Percentiles rank a stretch among this genome's conserved stretches.
These are phyloP conservation scores for Microdochium paspali DNA, from an alignment of 2,329 filamentous ascomycete species.

Conservation along the genomic window DNA sequence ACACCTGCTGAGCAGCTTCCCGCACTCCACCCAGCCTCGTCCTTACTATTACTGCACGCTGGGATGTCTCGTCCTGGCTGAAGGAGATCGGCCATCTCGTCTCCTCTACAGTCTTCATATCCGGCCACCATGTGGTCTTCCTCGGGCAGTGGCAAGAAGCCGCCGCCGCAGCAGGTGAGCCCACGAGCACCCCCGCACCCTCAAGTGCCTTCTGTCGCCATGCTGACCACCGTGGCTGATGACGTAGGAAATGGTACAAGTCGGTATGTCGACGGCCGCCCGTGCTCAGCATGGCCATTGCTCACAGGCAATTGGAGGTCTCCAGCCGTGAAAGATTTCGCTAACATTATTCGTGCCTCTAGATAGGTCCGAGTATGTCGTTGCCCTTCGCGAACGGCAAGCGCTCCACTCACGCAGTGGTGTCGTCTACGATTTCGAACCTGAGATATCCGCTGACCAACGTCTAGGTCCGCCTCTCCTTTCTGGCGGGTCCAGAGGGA, in stretches of 20 bases:
- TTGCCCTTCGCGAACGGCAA: no score
- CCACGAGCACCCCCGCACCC: conserved; percentile 7
- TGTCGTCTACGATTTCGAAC: background rate
- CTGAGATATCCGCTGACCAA: conserved; percentile 16
- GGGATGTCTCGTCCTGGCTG: background rate
- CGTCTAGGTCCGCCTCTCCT: conserved; percentile 67
- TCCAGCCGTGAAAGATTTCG: background rate
- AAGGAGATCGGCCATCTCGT: conserved; percentile 13
- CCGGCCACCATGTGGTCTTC: conserved; percentile 52
- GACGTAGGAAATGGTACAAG: conserved; percentile 95
- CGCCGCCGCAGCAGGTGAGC: conserved; percentile 56
- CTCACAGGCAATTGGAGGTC: no score
- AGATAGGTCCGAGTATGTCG: conserved; percentile 57
- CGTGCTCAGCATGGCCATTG: no score
- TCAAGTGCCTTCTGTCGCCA: background rate
- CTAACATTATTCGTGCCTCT: conserved; percentile 8
- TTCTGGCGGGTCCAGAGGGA: conserved; percentile 65
- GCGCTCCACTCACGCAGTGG: no score
- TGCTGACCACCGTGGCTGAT: conserved; percentile 29
- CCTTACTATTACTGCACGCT: background rate
- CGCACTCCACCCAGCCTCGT: background rate
- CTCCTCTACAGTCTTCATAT: conserved; percentile 6
- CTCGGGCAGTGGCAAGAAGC: conserved; percentile 59
- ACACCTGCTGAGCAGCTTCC: background rate
- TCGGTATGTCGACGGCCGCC: conserved; percentile 60